phyloP scores from a whole-genome alignment of 176 grass and related monocot genomes.

The Phyllostachys edulis region DNA sequence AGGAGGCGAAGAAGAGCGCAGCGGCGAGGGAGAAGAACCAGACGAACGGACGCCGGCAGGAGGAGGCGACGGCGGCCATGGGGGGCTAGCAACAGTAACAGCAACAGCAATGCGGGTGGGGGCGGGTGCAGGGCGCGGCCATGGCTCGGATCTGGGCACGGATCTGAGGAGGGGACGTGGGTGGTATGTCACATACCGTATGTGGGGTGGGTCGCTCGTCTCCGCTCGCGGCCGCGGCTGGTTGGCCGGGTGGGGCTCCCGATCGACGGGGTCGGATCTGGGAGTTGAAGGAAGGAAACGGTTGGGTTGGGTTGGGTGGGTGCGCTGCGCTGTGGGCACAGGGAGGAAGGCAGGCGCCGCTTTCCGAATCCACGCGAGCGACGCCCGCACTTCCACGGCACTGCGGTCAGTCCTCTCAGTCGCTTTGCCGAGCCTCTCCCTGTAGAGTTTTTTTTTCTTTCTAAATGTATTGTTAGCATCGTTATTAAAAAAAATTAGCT shows the following conservation, averaged over 20 bases:
- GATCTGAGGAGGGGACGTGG: conserved; percentile 32
- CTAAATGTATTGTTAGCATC: no score
- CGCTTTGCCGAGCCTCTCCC: background rate
- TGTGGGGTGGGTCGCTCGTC: background rate
- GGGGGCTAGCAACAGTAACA: conserved; percentile 18
- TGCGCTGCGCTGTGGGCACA: background rate
- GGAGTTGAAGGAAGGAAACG: background rate
- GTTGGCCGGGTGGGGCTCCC: background rate
- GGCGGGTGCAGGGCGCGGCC: conserved; percentile 13
- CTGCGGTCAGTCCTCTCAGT: background rate
- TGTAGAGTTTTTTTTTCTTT: no score
- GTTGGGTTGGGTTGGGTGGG: background rate
- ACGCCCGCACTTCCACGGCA: background rate
- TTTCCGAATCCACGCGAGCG: conserved; percentile 26
- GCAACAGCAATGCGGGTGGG: background rate
- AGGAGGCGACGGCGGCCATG: conserved; percentile 21
- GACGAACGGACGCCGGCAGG: conserved; percentile 42
- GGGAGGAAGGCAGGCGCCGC: background rate
- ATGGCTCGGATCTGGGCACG: conserved; percentile 29
- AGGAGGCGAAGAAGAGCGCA: conserved; percentile 59
- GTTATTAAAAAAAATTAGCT: no score
- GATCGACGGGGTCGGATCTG: conserved; percentile 33
- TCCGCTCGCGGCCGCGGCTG: conserved; percentile 3
- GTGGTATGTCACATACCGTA: background rate
- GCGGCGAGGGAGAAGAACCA: conserved; percentile 55